Conservation (phyloP, 2,329 filamentous ascomycete genomes). For the Fusarium brachygibbosum region DNA sequence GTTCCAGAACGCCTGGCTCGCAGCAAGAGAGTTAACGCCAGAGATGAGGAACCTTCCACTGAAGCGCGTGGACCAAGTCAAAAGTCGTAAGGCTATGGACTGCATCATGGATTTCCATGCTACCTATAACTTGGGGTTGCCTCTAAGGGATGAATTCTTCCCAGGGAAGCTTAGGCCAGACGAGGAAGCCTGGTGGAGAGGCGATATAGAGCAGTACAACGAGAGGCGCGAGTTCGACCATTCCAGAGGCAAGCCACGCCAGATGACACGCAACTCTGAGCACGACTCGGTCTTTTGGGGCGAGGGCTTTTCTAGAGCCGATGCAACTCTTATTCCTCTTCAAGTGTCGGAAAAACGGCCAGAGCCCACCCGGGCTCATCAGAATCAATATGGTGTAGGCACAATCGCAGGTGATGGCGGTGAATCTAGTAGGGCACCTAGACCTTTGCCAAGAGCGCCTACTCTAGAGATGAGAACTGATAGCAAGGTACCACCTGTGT, state of each 20-base stretch:
- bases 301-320: neutral
- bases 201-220: neutral
- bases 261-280: accelerated
- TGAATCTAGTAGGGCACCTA: neutral
- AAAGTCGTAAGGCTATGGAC: neutral
- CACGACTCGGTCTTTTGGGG: no score
- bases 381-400: no score
- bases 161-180: neutral
- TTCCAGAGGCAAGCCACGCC: neutral
- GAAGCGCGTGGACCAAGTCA: no score
- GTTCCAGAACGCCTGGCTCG: no score
- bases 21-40: no score
- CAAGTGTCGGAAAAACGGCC: no score
- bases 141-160: neutral
- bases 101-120: neutral
- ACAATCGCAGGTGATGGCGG: no score
- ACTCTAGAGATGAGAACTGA: neutral
- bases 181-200: neutral
- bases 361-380: no score
- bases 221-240: neutral
- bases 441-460: neutral
- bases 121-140: neutral
- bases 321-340: no score
- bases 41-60: no score
- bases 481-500: neutral